Conservation (phyloP, 164 flowering plant genomes). For the Stephania cephalantha region DNA sequence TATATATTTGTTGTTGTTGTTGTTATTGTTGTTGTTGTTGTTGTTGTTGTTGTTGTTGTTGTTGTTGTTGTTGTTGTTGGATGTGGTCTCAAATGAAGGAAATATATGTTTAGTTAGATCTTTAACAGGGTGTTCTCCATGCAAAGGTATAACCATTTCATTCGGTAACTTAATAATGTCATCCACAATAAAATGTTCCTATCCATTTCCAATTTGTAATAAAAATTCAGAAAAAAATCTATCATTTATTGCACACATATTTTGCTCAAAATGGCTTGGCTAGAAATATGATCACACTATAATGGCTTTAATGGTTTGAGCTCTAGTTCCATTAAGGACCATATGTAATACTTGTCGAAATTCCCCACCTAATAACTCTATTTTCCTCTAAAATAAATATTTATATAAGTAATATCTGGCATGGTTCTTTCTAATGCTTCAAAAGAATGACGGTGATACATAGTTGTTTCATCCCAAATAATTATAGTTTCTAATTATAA, state of each 20-base stretch:
- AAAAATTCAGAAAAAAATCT: neutral
- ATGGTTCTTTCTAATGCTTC: neutral
- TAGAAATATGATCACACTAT: neutral
- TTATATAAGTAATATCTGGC: neutral
- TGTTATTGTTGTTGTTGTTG: too few species aligned
- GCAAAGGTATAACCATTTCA: constrained; percentile 4
- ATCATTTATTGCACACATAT: constrained; percentile 1
- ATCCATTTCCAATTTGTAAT: neutral
- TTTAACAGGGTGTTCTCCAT: neutral
- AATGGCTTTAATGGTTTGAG: neutral
- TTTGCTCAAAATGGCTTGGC: neutral
- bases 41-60: too few species aligned
- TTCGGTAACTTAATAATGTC: constrained; percentile 5
- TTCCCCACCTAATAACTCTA: neutral
- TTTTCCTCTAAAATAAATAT: neutral
- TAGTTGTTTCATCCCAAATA: constrained; percentile 12
- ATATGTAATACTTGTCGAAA: neutral
- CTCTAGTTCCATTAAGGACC: neutral
- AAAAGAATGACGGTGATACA: neutral
- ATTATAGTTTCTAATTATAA: neutral
- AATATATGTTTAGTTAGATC: neutral
- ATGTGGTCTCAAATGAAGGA: neutral
- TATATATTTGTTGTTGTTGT: neutral
- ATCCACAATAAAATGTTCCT: neutral
- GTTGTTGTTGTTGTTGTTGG: too few species aligned